phyloP scores from a whole-genome alignment of 108 stramenopile genomes.

The Mediolabrus comicus region DNA sequence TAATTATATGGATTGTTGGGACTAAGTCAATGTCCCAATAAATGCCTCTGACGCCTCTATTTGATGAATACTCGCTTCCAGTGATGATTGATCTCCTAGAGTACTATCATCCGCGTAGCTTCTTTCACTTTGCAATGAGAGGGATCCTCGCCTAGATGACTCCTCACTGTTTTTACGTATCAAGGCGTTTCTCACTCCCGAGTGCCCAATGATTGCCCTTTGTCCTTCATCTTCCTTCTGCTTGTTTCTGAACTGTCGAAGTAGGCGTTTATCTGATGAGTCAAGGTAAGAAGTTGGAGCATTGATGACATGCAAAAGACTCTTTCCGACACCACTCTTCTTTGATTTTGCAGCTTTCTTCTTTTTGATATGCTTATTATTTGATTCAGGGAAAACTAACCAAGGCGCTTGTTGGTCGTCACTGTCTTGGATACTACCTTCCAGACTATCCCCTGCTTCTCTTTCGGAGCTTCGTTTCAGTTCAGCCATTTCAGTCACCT shows the following conservation, averaged over 20 bases:
- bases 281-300: background rate
- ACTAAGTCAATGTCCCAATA: background rate
- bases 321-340: background rate
- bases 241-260: background rate
- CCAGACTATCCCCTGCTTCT: background rate
- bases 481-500: background rate
- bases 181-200: background rate
- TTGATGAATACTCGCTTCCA: too few species aligned
- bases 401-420: background rate
- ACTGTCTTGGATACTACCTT: background rate
- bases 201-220: background rate
- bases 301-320: background rate
- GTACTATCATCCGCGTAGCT: background rate
- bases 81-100: background rate
- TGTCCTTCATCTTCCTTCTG: background rate
- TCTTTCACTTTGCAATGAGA: too few species aligned
- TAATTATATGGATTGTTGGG: too few species aligned
- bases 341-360: background rate
- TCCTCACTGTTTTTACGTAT: background rate
- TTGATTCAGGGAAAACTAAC: background rate
- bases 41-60: background rate
- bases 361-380: background rate
- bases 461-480: background rate
- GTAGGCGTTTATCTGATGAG: background rate
- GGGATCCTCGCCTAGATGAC: background rate